phyloP scores from a whole-genome alignment of 768 basidiomycete genomes.

The Boletus bicolor region DNA sequence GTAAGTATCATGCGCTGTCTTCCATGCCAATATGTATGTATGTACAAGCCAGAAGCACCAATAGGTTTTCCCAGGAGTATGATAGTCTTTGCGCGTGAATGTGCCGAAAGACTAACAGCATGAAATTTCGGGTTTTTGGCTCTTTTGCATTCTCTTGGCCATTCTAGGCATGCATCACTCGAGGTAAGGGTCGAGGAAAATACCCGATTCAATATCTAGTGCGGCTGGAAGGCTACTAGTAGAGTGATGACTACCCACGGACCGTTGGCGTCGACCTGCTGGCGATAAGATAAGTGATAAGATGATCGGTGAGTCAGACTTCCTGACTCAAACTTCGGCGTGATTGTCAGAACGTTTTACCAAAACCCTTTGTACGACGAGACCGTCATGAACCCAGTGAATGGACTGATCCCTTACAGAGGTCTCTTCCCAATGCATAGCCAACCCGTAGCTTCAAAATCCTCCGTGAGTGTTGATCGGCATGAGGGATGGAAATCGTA shows the following conservation, averaged over 20 bases:
- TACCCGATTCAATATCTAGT: background rate
- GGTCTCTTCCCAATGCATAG: conserved; percentile 93
- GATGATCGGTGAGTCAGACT: background rate
- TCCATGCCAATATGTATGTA: no score
- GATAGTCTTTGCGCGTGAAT: background rate
- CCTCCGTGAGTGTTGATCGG: conserved; percentile 40
- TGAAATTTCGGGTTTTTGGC: background rate
- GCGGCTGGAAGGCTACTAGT: background rate
- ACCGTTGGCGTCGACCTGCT: background rate
- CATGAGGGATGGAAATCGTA: no score
- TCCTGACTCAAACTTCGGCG: background rate
- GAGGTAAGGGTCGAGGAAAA: background rate
- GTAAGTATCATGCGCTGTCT: background rate
- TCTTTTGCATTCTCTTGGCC: background rate
- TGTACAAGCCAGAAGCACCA: background rate
- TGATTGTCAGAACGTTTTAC: background rate
- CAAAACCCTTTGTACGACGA: background rate
- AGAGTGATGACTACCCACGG: background rate
- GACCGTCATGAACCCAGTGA: conserved; percentile 3
- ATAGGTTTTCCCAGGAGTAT: background rate
- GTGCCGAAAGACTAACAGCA: no score
- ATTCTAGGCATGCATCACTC: background rate
- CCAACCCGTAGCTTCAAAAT: conserved; percentile 94
- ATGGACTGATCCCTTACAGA: conserved; percentile 39
- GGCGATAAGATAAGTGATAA: conserved; percentile 5